A percentile compares a stretch with the other conserved stretches of the same genome.
These are phyloP conservation scores for Sextonia rubra DNA, from an alignment of 164 flowering plant species.

Conservation along the genomic window DNA sequence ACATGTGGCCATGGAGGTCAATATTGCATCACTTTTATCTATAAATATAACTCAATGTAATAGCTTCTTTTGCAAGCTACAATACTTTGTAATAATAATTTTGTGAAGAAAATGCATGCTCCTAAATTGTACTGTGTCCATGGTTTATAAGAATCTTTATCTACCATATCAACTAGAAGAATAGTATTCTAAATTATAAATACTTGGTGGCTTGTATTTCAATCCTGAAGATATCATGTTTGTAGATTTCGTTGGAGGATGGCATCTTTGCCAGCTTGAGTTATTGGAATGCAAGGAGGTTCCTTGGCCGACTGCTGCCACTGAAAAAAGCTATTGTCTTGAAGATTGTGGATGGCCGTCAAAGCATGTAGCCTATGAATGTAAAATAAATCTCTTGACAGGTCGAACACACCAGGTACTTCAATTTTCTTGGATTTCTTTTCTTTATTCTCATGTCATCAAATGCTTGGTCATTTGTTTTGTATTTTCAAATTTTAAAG, in stretches of 20 bases:
- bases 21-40: too few relatives aligned
- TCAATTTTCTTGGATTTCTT: background rate
- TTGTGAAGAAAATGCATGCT: background rate
- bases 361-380: constrained; percentile 74
- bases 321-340: constrained; percentile 45
- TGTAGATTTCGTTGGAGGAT: constrained; percentile 63
- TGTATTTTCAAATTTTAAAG: too few relatives aligned
- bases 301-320: constrained; percentile 63
- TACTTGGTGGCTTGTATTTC: background rate
- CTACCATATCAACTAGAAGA: too few relatives aligned
- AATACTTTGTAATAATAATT: background rate
- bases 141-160: background rate
- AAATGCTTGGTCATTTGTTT: too few relatives aligned
- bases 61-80: background rate
- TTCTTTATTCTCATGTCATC: background rate
- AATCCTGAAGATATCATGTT: background rate
- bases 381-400: constrained; percentile 85
- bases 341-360: constrained; percentile 80
- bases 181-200: background rate
- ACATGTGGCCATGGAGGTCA: too few relatives aligned
- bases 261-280: constrained; percentile 84
- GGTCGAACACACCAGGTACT: constrained; percentile 94
- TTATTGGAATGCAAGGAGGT: constrained; percentile 80
- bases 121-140: background rate
- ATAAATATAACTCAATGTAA: too few relatives aligned